These are phyloP conservation scores for Dentipellis sp. DNA, from an alignment of 768 basidiomycete genomes.

Conservation along the genomic window DNA sequence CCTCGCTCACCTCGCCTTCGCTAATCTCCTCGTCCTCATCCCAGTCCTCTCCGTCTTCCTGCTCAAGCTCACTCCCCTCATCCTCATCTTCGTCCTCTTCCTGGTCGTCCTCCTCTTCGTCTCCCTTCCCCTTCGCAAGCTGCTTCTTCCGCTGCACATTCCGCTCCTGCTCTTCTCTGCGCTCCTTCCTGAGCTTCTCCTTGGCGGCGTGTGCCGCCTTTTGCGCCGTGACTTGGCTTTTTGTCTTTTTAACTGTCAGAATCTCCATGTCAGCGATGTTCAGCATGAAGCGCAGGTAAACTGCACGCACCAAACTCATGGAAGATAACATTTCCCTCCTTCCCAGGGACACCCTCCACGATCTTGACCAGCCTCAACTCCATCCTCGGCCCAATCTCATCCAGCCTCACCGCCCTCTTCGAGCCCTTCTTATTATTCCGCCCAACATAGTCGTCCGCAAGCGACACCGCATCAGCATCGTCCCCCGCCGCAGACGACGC, in stretches of 20 bases:
- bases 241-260: constrained; percentile 77
- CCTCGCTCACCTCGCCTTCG: constrained; percentile 38
- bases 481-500: not conserved
- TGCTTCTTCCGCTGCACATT: constrained; percentile 81
- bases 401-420: constrained; percentile 81
- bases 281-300: constrained; percentile 4
- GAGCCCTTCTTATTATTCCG: constrained; percentile 89
- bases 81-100: constrained; percentile 26
- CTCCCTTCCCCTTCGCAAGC: constrained; percentile 23
- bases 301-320: constrained; percentile 77
- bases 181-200: constrained; percentile 63
- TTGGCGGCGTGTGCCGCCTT: constrained; percentile 73
- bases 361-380: constrained; percentile 92
- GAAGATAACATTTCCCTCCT: constrained; percentile 87
- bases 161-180: constrained; percentile 83
- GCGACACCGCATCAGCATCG: constrained; percentile 49
- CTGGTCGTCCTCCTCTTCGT: constrained; percentile 25
- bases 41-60: constrained; percentile 29
- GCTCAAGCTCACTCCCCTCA: constrained; percentile 27
- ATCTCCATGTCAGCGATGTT: not conserved
- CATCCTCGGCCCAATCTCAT: constrained; percentile 94
- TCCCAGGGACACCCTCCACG: constrained; percentile 87
- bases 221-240: constrained; percentile 57
- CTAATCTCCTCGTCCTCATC: constrained; percentile 60
- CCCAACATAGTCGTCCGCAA: constrained; percentile 92